Conservation (phyloP, 2,329 filamentous ascomycete species). For the Zalaria sp. region DNA sequence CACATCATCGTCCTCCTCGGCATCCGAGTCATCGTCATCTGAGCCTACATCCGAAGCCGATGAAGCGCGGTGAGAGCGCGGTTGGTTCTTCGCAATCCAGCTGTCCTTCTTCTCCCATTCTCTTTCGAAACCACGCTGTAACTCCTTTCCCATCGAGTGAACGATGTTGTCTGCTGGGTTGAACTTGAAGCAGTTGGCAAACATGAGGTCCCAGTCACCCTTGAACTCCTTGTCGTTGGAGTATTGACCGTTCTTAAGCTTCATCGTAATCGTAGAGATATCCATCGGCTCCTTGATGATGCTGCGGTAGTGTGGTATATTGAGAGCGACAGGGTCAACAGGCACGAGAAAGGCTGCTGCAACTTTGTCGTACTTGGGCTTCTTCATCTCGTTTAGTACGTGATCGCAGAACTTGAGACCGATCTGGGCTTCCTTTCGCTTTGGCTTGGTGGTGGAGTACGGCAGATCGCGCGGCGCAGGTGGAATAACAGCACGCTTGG, state of each 20-base stretch:
- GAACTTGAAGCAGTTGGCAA: slow-evolving; percentile 85
- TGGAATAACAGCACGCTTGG: slow-evolving; percentile 86
- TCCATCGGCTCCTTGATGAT: slow-evolving; percentile 98
- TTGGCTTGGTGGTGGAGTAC: slow-evolving; percentile 68
- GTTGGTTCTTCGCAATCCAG: slow-evolving; percentile 66
- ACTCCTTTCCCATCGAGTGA: slow-evolving; percentile 52
- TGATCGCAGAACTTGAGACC: slow-evolving; percentile 86
- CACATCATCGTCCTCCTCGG: slow-evolving; percentile 40
- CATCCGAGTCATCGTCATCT: slow-evolving; percentile 51
- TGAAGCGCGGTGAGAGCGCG: slow-evolving; percentile 49
- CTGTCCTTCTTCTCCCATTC: slow-evolving; percentile 67
- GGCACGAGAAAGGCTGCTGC: slow-evolving; percentile 67
- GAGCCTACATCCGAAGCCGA: slow-evolving; percentile 56
- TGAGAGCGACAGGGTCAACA: slow-evolving; percentile 85
- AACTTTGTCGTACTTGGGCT: slow-evolving; percentile 52
- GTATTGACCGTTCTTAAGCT: slow-evolving; percentile 68
- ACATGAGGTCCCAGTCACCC: slow-evolving; percentile 66
- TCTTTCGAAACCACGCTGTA: slow-evolving; percentile 61
- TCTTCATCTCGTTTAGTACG: slow-evolving; percentile 63
- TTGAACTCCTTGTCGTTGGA: slow-evolving; percentile 74
- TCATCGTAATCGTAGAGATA: slow-evolving; percentile 63
- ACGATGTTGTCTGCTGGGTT: slow-evolving; percentile 70
- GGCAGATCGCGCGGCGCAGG: slow-evolving; percentile 85
- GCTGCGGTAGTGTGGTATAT: slow-evolving; percentile 85
- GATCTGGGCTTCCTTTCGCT: slow-evolving; percentile 77